phyloP scores from a whole-genome alignment of 345 rosid species.

The Eucalyptus pauciflora region DNA sequence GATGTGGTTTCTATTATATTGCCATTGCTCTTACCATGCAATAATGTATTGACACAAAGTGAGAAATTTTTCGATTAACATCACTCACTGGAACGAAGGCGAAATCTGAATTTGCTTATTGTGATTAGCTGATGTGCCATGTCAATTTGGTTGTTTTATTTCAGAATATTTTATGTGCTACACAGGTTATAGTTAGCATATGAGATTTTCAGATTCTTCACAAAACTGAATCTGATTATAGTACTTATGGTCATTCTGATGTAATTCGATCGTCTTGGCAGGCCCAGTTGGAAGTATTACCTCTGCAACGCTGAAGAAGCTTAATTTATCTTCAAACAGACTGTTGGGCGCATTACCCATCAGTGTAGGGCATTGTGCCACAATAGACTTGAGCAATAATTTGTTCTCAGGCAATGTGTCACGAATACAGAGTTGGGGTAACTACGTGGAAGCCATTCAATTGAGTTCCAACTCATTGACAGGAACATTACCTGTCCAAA shows the following conservation, averaged over 20 bases:
- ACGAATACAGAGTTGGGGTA: constrained; percentile 73
- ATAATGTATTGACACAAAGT: not conserved
- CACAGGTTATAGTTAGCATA: not conserved
- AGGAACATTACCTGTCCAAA: constrained; percentile 53
- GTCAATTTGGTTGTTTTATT: not conserved
- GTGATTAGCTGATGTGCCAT: not conserved
- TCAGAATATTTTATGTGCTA: not conserved
- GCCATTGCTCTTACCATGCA: not conserved
- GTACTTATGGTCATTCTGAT: not conserved
- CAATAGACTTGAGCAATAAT: constrained; percentile 71
- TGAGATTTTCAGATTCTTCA: not conserved
- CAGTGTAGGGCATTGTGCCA: constrained; percentile 52
- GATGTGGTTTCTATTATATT: not conserved
- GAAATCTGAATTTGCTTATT: not conserved
- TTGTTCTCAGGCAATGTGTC: constrained; percentile 60
- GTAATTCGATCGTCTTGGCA: constrained; percentile 17
- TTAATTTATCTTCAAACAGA: constrained; percentile 69
- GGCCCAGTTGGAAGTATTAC: constrained; percentile 69
- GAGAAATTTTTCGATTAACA: not conserved
- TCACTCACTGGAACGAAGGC: not conserved
- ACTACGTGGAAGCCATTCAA: constrained; percentile 56
- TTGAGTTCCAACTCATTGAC: constrained; percentile 64
- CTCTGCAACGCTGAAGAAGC: constrained; percentile 62
- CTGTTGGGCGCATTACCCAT: constrained; percentile 59
- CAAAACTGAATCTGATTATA: not conserved